Conservation (phyloP, 179 eudicot species). For the Vitellaria paradoxa region DNA sequence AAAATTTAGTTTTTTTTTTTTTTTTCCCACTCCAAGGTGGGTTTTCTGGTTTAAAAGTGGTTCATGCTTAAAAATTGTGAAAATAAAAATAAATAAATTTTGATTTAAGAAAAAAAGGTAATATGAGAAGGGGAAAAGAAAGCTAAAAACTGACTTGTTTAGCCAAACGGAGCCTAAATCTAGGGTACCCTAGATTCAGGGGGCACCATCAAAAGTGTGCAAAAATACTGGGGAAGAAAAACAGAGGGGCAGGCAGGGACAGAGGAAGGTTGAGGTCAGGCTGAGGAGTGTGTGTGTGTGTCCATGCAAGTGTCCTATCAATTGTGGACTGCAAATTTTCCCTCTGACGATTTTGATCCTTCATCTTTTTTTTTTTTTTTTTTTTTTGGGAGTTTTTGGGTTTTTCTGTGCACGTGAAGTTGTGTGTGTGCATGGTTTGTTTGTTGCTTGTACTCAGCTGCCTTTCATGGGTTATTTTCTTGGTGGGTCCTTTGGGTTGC, state of each 20-base stretch:
- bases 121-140: too few species aligned
- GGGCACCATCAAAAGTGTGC: not conserved
- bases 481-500: not conserved
- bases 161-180: not conserved
- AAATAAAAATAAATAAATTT: too few species aligned
- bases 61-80: too few species aligned
- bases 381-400: not conserved
- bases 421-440: not conserved
- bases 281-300: not conserved
- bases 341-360: not conserved
- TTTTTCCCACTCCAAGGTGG: too few species aligned
- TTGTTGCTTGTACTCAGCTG: slow-evolving; percentile 10
- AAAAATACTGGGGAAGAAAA: not conserved
- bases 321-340: not conserved
- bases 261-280: not conserved
- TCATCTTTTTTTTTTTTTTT: too few species aligned
- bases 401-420: slow-evolving; percentile 12
- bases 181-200: slow-evolving; percentile 1
- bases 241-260: not conserved
- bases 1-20: too few species aligned
- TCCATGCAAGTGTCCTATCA: slow-evolving; percentile 8
- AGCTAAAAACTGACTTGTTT: too few species aligned
- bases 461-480: slow-evolving; percentile 8
- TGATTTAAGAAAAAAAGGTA: too few species aligned
- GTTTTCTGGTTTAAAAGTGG: too few species aligned